Conservation (phyloP, 352 stramenopile genomes). For the Phytopythium cucurbitacearum region DNA sequence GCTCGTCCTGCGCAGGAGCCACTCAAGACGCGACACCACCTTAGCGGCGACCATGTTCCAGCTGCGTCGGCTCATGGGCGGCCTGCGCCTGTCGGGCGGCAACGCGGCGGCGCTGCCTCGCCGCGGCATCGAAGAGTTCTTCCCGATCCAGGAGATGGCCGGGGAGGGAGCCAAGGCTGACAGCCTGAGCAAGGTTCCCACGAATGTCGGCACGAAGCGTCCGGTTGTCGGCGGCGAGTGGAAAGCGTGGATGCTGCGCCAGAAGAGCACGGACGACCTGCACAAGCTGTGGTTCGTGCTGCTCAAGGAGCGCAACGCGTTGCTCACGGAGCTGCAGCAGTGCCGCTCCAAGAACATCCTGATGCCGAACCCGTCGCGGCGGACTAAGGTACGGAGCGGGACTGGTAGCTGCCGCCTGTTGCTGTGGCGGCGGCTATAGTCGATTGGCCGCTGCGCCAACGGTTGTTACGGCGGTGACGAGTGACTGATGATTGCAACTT, state of each 20-base stretch:
- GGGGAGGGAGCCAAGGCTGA: slow-evolving; percentile 48
- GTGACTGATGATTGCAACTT: background rate
- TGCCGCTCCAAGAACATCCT: slow-evolving; percentile 68
- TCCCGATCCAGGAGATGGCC: slow-evolving; percentile 46
- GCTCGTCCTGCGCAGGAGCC: too few relatives aligned
- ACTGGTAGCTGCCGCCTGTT: background rate
- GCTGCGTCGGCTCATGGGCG: slow-evolving; percentile 64
- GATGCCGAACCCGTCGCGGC: slow-evolving; percentile 75
- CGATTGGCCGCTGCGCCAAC: background rate
- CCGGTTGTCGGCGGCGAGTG: slow-evolving; percentile 89
- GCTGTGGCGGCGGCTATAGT: background rate
- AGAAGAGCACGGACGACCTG: slow-evolving; percentile 97
- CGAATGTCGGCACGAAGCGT: slow-evolving; percentile 48
- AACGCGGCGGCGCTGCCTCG: slow-evolving; percentile 29
- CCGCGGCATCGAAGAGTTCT: slow-evolving; percentile 73
- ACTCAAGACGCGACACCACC: too few relatives aligned
- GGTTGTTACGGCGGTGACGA: too few relatives aligned
- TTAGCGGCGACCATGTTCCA: slow-evolving; percentile 33
- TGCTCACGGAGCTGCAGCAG: slow-evolving; percentile 92
- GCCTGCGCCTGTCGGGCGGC: slow-evolving; percentile 37
- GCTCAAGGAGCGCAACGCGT: slow-evolving; percentile 97
- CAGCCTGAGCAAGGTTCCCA: slow-evolving; percentile 55
- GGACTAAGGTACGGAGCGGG: slow-evolving; percentile 43
- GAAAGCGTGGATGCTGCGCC: slow-evolving; percentile 94
- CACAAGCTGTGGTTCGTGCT: slow-evolving; percentile 98